Evolutionary conservation across 2,329 filamentous ascomycete species (phyloP), one percentile per base, ranked within the genome.

Genomic region (Xylaria arbuscula): DNA sequence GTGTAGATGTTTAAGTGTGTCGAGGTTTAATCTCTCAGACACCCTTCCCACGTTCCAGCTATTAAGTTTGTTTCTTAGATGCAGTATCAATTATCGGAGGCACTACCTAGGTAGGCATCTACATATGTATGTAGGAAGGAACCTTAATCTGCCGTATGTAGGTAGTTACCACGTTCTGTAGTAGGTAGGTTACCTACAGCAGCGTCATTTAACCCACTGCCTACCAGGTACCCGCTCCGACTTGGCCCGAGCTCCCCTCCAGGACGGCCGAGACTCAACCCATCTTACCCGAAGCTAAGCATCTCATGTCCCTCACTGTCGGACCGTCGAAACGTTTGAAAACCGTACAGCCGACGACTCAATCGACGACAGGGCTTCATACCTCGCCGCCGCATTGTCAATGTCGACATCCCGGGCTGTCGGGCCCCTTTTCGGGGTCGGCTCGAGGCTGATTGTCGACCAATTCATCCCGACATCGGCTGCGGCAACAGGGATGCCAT

Each of bases 351-450:
- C 50, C 22, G n/a, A 19, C 68, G n/a, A 48, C 53, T 40, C 47
- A 62, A 45, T 63, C n/a, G 47, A 55, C 32, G 10, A 57, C 19
- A 57, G 36, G 28, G 68, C 60, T 59, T 36, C 47, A 28, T 19
- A 34, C 17, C 19, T 57, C n/a, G 40, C 28, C 9, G 36, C n/a
- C 45, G 55, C 51, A 28, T 57, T 59, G 70, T 69, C 70, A 60
- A 77, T 77, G 74, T 75, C 76, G 70, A 73, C 72, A 34, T 60
- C 74, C 58, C 70, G 75, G 61, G 76, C 75, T 57, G 57, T 76
- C 10, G 74, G 70, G 68, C 72, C 74, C 71, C 64, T 77, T 24
- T 64, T 76, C 17, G 75, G 73, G 73, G 66, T 70, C 59, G 54
- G 74, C 69, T 73, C 71, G 68, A 76, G 76, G 62, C 66, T 75